Base-by-base conservation (phyloP, 2,329 filamentous ascomycete species). In the Hymenotorrendiella dingleyae region DNA sequence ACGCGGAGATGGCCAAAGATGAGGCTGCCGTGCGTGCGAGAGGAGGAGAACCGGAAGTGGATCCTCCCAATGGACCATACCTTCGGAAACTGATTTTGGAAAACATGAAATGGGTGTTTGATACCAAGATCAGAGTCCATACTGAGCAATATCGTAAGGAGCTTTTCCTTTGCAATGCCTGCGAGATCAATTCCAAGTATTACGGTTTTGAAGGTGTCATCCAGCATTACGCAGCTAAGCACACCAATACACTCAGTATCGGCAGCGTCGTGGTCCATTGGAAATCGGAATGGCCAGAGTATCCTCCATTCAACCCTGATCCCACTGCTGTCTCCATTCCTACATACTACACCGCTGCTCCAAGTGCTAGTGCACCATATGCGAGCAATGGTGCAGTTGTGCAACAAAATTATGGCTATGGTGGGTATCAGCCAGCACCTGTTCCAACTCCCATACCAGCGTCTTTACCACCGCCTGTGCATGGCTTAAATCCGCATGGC, bases 41-140 rank as follows among this genome's bases (percentile, higher is more conserved):
- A 40, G 70, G 75, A 24, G 65, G 62, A 49, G 50, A 67, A 42
- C 67, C 69, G 4, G 55, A 62, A 21, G 42, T 59, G 8, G 76
- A 82, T 48, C 70, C 72, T 6, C 65, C 67, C 2, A 66, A 73
- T 48, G 74, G 71, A 0, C 70, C 76, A 6, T 75, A 71, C 53
- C 78, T 72, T 20, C 72, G 77, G 59, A 81, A 73, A 57, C 68
- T 91, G 40, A 84, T 82, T 1, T 65, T 93, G 52, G 86, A 91
- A 58, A 88, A 90, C 57, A 89, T 93, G 85, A 90, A 85, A 62
- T 91, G 83, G 79, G 69, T 90, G 22, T 90, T 85, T 60, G 85
- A 90, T 56, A 77, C 76, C 52, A 89, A 87, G 60, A 72, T 93
- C 58, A 86, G 80, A 56, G 78, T 78, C 19, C 65, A 78, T 41